Evolutionary conservation across 371 early-diverging fungal genomes (phyloP), one percentile per base, ranked within the genome.

Genomic region (Apophysomyces elegans): DNA sequence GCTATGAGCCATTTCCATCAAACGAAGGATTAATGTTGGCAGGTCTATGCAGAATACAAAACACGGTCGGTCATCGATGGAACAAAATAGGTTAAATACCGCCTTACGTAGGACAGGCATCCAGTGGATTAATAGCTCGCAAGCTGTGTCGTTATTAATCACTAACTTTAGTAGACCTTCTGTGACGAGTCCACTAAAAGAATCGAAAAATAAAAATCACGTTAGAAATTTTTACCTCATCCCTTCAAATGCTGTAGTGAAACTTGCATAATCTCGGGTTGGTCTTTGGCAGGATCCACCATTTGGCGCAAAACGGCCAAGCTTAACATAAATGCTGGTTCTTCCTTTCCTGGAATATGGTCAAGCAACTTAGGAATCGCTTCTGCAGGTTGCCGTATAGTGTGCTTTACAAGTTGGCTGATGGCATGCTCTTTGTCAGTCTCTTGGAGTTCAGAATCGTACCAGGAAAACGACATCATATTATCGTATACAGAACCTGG

Each of bases 1-100:
- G 39, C 36, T 62, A n/a, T 62, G n/a, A 7, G 62, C 50, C 62
- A 62, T 62, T 62, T n/a, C 37, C 46, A 62, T 62, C 8, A 62
- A 37, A 3, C 54, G 45, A 26, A 62, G 50, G 16, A 50, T 62
- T 36, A 62, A 36, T 6, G 50, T 45, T 1, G 50, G 62, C 3
- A 62, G 54, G 46, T 62, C 62, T 50, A 62, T 60, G 12, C 16
- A 41, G 41, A 18, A 26, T 26, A 26, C 32, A 26, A 26, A 26
- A 26, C 1, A 2, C 32, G 32, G 4, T 50, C 21, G 21, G 54
- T 16, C 18, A 21, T 16, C 9, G 21, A 50, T 7, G 21, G 8
- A 7, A 21, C 54, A 13, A 21, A 32, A 26, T n/a, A 2, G 16
- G 5, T 5, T 21, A 6, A 43, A 43, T 9, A 14, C 16, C 13